These are phyloP conservation scores for Hanseniaspora thailandica DNA, from an alignment of 805 yeast genomes.

Conservation along the genomic window DNA sequence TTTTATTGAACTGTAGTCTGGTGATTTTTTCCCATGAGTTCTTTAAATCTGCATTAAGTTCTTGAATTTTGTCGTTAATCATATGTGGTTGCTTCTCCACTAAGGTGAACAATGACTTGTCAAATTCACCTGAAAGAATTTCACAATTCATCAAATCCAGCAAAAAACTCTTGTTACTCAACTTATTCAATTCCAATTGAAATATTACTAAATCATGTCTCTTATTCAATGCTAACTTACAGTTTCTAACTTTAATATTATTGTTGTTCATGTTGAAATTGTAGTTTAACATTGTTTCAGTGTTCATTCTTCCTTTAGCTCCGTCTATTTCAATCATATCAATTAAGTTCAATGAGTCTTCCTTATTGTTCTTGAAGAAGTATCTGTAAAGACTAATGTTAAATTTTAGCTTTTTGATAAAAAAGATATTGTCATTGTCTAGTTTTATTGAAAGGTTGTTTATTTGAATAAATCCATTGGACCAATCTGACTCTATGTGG, in stretches of 20 bases:
- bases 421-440: not conserved
- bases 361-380: slow-evolving; percentile 14
- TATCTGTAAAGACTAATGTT: slow-evolving; percentile 23
- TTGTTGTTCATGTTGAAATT: not conserved
- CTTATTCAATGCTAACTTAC: slow-evolving; percentile 6
- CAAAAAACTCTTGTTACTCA: slow-evolving; percentile 47
- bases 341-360: not conserved
- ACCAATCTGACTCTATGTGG: slow-evolving; percentile 3
- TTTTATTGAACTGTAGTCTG: slow-evolving; percentile 34
- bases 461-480: slow-evolving; percentile 1
- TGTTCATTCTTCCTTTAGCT: slow-evolving; percentile 7
- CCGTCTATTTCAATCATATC: slow-evolving; percentile 4
- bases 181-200: slow-evolving; percentile 51
- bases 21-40: slow-evolving; percentile 41
- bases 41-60: slow-evolving; percentile 28
- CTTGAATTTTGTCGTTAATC: slow-evolving; percentile 32
- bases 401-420: slow-evolving; percentile 22
- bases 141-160: slow-evolving; percentile 60
- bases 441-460: not conserved
- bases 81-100: slow-evolving; percentile 58
- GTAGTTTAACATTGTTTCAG: not conserved
- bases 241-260: slow-evolving; percentile 8
- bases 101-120: slow-evolving; percentile 62
- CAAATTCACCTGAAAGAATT: slow-evolving; percentile 61
- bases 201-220: slow-evolving; percentile 42